These are phyloP conservation scores for Anthostomella pinea DNA, from an alignment of 2,329 filamentous ascomycete genomes.

Conservation along the genomic window DNA sequence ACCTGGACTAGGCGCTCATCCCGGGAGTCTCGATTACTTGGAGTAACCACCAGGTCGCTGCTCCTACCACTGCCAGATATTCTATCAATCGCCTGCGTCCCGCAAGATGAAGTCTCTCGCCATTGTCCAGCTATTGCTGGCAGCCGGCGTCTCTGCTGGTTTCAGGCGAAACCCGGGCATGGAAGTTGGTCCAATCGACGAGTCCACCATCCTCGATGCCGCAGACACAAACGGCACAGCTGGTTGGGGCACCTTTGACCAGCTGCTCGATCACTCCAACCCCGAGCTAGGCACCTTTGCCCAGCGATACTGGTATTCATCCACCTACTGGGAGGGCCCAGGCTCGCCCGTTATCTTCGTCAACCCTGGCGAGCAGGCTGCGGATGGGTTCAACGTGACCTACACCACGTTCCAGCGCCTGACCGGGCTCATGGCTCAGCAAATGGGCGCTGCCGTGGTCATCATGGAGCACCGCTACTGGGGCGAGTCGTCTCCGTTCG, in stretches of 20 bases:
- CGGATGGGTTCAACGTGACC: constrained; percentile 32
- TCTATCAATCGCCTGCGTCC: no score
- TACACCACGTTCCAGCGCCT: constrained; percentile 43
- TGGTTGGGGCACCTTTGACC: constrained; percentile 36
- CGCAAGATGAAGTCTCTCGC: constrained; percentile 29
- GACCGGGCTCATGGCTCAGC: constrained; percentile 37
- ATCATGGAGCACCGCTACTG: constrained; percentile 44
- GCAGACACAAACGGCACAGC: constrained; percentile 11
- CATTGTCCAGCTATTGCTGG: constrained; percentile 27
- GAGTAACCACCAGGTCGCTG: no score
- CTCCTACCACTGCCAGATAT: no score
- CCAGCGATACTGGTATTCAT: constrained; percentile 41
- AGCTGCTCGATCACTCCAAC: constrained; percentile 40
- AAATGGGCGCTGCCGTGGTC: constrained; percentile 39
- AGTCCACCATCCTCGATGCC: constrained; percentile 15
- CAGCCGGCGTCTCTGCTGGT: constrained; percentile 23
- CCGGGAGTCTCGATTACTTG: no score
- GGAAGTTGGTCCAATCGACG: constrained; percentile 27
- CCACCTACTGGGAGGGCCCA: constrained; percentile 39
- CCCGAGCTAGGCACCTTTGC: constrained; percentile 40
- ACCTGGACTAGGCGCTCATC: no score
- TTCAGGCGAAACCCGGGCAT: constrained; percentile 25
- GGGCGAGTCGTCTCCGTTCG: constrained; percentile 38
- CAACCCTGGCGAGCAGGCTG: constrained; percentile 39
- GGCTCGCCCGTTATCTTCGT: constrained; percentile 40